A percentile compares a stretch with the other conserved stretches of the same genome.
These are phyloP conservation scores for Fusarium sp. DNA, from an alignment of 2,329 filamentous ascomycete species.

Conservation along the genomic window DNA sequence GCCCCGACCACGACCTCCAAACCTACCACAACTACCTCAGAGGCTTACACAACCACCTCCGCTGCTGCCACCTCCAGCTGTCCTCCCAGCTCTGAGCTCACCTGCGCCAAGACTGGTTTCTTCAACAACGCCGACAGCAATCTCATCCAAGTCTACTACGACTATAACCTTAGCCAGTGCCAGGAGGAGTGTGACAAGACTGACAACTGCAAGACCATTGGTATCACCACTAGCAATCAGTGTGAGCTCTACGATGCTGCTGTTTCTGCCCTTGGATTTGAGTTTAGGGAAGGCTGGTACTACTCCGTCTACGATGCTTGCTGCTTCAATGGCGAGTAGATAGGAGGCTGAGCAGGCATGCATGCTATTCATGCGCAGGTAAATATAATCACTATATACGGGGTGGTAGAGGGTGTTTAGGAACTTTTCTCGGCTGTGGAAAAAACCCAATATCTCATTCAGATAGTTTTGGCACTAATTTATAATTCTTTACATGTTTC, in stretches of 20 bases:
- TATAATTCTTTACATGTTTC: background rate
- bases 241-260: slow-evolving; percentile 30
- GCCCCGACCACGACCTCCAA: background rate
- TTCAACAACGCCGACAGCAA: background rate
- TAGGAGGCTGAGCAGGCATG: background rate
- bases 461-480: background rate
- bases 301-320: slow-evolving; percentile 26
- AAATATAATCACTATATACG: slow-evolving; percentile 5
- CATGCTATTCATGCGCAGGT: background rate
- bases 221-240: slow-evolving; percentile 11
- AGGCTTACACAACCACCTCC: slow-evolving; percentile 15
- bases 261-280: slow-evolving; percentile 6
- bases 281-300: background rate
- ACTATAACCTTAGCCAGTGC: slow-evolving; percentile 3
- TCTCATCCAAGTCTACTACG: background rate
- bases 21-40: slow-evolving; percentile 13
- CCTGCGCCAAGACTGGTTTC: slow-evolving; percentile 14
- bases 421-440: background rate
- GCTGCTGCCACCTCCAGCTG: slow-evolving; percentile 7
- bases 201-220: slow-evolving; percentile 17
- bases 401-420: background rate
- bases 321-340: slow-evolving; percentile 17
- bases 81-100: slow-evolving; percentile 1
- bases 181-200: slow-evolving; percentile 4
- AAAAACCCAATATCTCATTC: background rate